These are phyloP conservation scores for Diutina sp. DNA, from an alignment of 1,139 yeast species.

Conservation along the genomic window DNA sequence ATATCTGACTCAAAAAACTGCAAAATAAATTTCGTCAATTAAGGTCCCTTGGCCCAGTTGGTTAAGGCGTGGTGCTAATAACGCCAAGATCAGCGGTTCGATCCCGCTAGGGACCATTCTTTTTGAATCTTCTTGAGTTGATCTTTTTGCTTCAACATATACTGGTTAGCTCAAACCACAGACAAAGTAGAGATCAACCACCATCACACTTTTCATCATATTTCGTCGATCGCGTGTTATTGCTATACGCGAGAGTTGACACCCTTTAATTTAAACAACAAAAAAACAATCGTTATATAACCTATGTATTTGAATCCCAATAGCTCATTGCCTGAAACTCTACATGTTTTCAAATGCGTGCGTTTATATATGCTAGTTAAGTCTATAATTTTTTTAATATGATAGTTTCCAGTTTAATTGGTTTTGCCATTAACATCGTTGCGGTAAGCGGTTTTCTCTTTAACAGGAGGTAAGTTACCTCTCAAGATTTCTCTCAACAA, in stretches of 20 bases:
- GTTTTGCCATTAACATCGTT: neutral
- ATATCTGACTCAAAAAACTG: too few species aligned
- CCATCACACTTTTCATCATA: too few species aligned
- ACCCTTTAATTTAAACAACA: too few species aligned
- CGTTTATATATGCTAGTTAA: neutral
- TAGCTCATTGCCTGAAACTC: too few species aligned
- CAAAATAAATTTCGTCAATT: neutral
- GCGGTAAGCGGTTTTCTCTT: neutral
- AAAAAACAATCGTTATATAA: too few species aligned
- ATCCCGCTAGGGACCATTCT: constrained; percentile 71
- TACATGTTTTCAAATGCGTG: neutral
- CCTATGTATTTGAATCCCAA: too few species aligned
- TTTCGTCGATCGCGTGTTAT: too few species aligned
- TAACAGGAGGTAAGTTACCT: neutral
- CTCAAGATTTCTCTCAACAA: constrained; percentile 41
- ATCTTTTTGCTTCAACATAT: too few species aligned
- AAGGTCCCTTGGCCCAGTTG: constrained; percentile 81
- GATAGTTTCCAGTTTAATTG: neutral
- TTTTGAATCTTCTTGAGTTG: too few species aligned
- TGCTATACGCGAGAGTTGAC: too few species aligned
- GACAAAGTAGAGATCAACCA: too few species aligned
- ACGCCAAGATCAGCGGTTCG: constrained; percentile 80
- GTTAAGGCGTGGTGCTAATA: constrained; percentile 87
- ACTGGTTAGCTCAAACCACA: too few species aligned
- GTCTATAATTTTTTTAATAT: neutral